These are phyloP conservation scores for Cucurbitaria berberidis DNA, from an alignment of 2,329 filamentous ascomycete genomes.

Conservation along the genomic window DNA sequence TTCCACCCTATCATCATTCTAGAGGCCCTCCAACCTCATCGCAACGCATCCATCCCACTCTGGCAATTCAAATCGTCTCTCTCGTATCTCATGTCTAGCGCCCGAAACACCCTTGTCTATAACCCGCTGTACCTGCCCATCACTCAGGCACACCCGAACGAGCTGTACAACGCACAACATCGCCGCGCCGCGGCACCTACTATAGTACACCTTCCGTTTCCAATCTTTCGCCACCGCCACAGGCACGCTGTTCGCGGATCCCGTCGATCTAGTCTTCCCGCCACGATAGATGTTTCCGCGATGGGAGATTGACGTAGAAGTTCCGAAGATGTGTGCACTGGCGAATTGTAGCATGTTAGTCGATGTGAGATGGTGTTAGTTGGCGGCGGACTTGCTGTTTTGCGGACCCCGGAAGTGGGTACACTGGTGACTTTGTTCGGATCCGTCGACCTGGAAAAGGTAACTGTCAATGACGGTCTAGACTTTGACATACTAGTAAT, in stretches of 20 bases:
- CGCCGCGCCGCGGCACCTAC: not conserved
- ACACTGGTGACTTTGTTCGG: not conserved
- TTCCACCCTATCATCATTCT: too few species aligned
- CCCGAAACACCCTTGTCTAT: too few species aligned
- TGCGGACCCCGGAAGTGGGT: not conserved
- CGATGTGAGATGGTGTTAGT: not conserved
- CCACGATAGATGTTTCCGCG: not conserved
- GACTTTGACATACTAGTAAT: not conserved
- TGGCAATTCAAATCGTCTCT: too few species aligned
- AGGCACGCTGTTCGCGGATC: not conserved
- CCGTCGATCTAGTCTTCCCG: not conserved
- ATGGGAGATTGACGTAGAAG: not conserved
- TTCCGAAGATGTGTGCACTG: not conserved
- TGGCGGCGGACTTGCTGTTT: not conserved
- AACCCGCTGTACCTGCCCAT: conserved; percentile 1
- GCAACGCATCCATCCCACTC: too few species aligned
- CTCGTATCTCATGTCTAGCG: too few species aligned
- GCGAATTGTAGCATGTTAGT: not conserved
- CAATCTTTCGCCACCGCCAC: not conserved
- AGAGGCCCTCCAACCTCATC: too few species aligned
- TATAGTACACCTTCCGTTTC: not conserved
- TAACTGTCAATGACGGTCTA: not conserved
- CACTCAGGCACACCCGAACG: not conserved
- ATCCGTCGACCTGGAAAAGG: not conserved
- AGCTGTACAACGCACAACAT: not conserved